phyloP scores from a whole-genome alignment of 768 basidiomycete species.

The Mycena galopus region DNA sequence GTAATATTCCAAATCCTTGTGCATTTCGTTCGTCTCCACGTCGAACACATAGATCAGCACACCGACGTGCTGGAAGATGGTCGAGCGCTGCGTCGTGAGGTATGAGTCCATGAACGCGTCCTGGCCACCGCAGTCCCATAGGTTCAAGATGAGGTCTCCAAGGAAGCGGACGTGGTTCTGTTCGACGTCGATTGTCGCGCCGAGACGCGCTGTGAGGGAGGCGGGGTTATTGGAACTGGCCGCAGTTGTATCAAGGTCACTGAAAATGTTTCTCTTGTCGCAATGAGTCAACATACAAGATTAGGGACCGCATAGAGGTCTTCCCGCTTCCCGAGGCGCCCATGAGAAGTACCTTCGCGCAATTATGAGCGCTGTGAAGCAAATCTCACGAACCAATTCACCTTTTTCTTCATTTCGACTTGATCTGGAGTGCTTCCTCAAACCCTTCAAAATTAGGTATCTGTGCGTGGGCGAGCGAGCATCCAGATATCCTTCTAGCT shows the following conservation, averaged over 20 bases:
- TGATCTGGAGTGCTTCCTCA: neutral
- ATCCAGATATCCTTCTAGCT: neutral
- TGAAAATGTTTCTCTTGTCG: neutral
- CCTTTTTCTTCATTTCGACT: constrained; percentile 72
- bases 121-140: constrained; percentile 99
- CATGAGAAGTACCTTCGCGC: constrained; percentile 91
- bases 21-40: constrained; percentile 87
- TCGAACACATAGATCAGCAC: constrained; percentile 99
- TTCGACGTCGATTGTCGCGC: constrained; percentile 98
- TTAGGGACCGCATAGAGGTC: constrained; percentile 99
- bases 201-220: constrained; percentile 89
- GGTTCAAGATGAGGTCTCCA: constrained; percentile 93
- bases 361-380: constrained; percentile 1
- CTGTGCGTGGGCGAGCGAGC: neutral
- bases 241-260: constrained; percentile 19
- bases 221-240: constrained; percentile 95
- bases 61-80: constrained; percentile 96
- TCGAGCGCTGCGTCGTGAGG: constrained; percentile 90
- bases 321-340: constrained; percentile 95
- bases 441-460: neutral
- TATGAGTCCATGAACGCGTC: constrained; percentile 99
- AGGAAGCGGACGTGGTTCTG: constrained; percentile 98
- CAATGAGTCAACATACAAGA: constrained; percentile 78
- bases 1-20: constrained; percentile 92
- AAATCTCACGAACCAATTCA: constrained; percentile 43